Conservation (phyloP, 2,329 filamentous ascomycete genomes). For the Botryosphaeria agaves region DNA sequence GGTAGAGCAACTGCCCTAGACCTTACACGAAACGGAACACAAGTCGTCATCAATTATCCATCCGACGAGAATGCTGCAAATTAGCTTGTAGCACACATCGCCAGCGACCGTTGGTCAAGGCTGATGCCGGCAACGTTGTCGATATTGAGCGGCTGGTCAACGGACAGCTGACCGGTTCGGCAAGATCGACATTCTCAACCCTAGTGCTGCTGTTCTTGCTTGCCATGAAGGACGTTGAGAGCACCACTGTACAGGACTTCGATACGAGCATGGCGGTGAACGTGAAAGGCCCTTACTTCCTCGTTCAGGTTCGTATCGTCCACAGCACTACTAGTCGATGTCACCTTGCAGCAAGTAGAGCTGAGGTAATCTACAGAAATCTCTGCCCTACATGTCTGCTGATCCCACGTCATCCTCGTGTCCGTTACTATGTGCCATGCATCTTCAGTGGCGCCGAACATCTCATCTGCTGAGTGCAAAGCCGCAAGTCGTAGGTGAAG, state of each 20-base stretch:
- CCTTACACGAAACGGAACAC: constrained; percentile 23
- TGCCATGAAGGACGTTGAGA: constrained; percentile 30
- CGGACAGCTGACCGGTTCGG: constrained; percentile 31
- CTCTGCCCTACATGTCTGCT: constrained; percentile 30
- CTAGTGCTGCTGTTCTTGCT: constrained; percentile 20
- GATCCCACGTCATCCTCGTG: constrained; percentile 36
- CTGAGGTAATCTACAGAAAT: constrained; percentile 21
- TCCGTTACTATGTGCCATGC: constrained; percentile 25
- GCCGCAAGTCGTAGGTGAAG: too few species aligned
- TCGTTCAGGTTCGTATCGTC: constrained; percentile 21
- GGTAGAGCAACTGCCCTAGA: constrained; percentile 20
- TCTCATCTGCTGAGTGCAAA: too few species aligned
- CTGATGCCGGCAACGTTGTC: constrained; percentile 30
- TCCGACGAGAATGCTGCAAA: constrained; percentile 38
- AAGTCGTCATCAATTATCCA: constrained; percentile 37
- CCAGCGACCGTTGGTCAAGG: constrained; percentile 34
- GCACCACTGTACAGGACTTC: constrained; percentile 33
- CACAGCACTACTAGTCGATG: not conserved
- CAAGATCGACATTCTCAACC: constrained; percentile 40
- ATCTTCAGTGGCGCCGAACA: constrained; percentile 22
- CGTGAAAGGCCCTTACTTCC: constrained; percentile 40
- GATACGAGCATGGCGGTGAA: constrained; percentile 34
- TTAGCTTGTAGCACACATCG: constrained; percentile 29
- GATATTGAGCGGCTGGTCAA: constrained; percentile 33
- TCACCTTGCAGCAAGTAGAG: not conserved